A percentile compares a stretch with the other conserved stretches of the same genome.
phyloP scores from a whole-genome alignment of 2,329 filamentous ascomycete species.

The Phaeomoniella chlamydospora region DNA sequence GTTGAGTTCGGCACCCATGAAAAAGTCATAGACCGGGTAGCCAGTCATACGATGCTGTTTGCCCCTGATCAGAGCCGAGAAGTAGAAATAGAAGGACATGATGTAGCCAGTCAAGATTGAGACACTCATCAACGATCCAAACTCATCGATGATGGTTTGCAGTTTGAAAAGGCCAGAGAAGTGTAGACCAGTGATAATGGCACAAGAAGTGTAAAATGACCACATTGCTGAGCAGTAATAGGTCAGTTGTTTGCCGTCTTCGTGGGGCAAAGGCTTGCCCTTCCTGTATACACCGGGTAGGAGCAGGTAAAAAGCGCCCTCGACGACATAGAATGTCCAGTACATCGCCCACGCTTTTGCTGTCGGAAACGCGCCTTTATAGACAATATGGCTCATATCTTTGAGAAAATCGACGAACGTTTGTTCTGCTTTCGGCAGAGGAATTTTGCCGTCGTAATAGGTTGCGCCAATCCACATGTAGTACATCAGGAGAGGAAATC shows the following conservation, averaged over 20 bases:
- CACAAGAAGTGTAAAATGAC: conserved; percentile 78
- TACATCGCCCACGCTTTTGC: conserved; percentile 81
- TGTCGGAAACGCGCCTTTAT: conserved; percentile 72
- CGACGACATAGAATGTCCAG: conserved; percentile 82
- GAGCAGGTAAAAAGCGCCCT: conserved; percentile 67
- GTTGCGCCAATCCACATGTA: conserved; percentile 98
- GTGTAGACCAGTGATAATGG: conserved; percentile 57
- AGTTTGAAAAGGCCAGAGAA: conserved; percentile 73
- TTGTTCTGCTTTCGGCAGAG: conserved; percentile 50
- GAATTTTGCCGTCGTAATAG: conserved; percentile 78
- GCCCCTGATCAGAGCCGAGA: conserved; percentile 67
- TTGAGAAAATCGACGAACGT: conserved; percentile 54
- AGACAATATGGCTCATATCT: conserved; percentile 59
- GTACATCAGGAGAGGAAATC: conserved; percentile 92
- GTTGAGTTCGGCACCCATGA: conserved; percentile 81
- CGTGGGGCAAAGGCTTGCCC: conserved; percentile 75
- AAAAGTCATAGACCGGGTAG: conserved; percentile 69
- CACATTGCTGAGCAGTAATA: conserved; percentile 90
- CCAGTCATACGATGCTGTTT: conserved; percentile 87
- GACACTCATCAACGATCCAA: conserved; percentile 82
- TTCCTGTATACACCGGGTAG: conserved; percentile 79
- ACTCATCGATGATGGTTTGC: conserved; percentile 88
- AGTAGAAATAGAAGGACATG: conserved; percentile 70
- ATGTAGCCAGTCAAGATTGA: conserved; percentile 83
- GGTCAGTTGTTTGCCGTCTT: conserved; percentile 68